phyloP scores from a whole-genome alignment of 345 rosid genomes.

The rapeseed (Brassica napus) region Da-Ae NC_063436.1:22740001-22740500 shows the following conservation, averaged over 20 bases:
- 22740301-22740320: neutral
- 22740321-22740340: constrained; percentile 16
- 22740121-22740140: constrained; percentile 4
- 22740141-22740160: neutral
- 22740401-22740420: constrained; percentile 4
- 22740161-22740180: neutral
- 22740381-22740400: neutral
- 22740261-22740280: constrained; percentile 70
- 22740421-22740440: constrained; percentile 81
- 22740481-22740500: neutral
- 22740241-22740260: constrained; percentile 80
- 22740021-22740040: too few relatives aligned
- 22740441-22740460: constrained; percentile 1
- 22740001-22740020: too few relatives aligned
- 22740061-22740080: constrained; percentile 95
- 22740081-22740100: constrained; percentile 87
- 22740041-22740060: constrained; percentile 18
- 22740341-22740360: constrained; percentile 1
- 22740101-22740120: constrained; percentile 85
- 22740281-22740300: neutral
- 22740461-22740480: too few relatives aligned
- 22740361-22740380: constrained; percentile 8
- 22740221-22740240: constrained; percentile 97
- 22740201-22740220: constrained; percentile 90
- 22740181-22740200: constrained; percentile 54